phyloP scores from a whole-genome alignment of 2,329 filamentous ascomycete genomes.

The Byssothecium circinans region DNA sequence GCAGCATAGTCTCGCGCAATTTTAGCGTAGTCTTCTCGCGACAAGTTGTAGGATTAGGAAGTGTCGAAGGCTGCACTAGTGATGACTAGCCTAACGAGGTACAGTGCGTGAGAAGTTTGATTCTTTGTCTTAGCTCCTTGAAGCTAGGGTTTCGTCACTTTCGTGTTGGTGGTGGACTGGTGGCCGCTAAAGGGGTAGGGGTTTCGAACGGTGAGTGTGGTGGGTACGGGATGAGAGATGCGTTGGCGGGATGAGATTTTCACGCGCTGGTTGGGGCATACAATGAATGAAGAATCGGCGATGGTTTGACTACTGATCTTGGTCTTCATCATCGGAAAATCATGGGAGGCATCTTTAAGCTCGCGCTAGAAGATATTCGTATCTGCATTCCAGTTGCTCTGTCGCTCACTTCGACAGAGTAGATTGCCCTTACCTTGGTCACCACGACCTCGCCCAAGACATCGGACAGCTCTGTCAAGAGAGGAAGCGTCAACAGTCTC shows the following conservation, averaged over 20 bases:
- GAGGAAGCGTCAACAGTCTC: no score
- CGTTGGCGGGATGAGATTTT: background rate
- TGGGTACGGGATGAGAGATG: constrained; percentile 1
- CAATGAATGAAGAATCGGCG: no score
- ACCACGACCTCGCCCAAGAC: no score
- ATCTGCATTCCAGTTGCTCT: no score
- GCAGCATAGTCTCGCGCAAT: constrained; percentile 2
- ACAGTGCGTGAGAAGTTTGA: background rate
- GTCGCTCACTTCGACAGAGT: no score
- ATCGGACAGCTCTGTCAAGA: no score
- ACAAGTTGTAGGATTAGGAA: constrained; percentile 6
- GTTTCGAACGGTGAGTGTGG: background rate
- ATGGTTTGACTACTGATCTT: no score
- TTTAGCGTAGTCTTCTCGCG: background rate
- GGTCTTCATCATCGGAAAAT: no score
- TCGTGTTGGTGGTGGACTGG: constrained; percentile 1
- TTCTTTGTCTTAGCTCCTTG: background rate
- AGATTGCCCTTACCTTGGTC: no score
- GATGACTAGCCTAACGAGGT: constrained; percentile 3
- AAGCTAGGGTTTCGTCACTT: constrained; percentile 2
- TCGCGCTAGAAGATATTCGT: no score
- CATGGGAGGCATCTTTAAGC: no score
- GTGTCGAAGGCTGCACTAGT: constrained; percentile 8
- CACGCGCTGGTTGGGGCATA: background rate
- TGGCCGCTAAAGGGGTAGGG: background rate